Evolutionary conservation across 2,329 filamentous ascomycete genomes (phyloP).

Genomic region (Coniochaeta ligniaria): DNA sequence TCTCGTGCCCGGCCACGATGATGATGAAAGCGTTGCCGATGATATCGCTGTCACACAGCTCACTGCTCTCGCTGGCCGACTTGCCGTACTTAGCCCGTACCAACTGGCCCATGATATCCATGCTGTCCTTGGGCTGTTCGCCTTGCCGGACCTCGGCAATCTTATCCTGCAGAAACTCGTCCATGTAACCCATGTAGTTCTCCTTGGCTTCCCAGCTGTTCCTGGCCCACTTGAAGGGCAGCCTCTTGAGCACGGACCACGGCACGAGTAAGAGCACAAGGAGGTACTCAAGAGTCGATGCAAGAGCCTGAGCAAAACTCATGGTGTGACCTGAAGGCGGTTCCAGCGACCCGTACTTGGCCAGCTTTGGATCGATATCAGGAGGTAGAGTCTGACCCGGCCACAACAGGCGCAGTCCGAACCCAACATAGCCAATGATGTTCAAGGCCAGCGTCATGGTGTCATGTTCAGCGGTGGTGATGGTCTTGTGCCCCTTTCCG

Average conservation of each 20-base stretch:
- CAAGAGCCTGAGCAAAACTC: slow-evolving; percentile 59
- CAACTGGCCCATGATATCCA: slow-evolving; percentile 47
- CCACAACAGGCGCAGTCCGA: slow-evolving; percentile 56
- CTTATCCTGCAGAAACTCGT: slow-evolving; percentile 60
- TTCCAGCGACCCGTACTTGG: slow-evolving; percentile 39
- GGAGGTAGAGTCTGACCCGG: slow-evolving; percentile 49
- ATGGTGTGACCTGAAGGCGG: slow-evolving; percentile 49
- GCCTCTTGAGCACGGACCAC: slow-evolving; percentile 39
- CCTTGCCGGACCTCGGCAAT: slow-evolving; percentile 28
- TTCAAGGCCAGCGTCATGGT: slow-evolving; percentile 56
- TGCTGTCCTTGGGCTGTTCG: slow-evolving; percentile 30
- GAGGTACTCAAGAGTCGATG: slow-evolving; percentile 55
- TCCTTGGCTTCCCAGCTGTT: slow-evolving; percentile 45
- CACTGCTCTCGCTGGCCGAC: slow-evolving; percentile 8
- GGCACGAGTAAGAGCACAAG: slow-evolving; percentile 55
- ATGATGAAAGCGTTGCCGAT: slow-evolving; percentile 65
- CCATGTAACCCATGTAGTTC: slow-evolving; percentile 65
- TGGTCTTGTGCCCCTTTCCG: slow-evolving; percentile 30
- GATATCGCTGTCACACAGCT: slow-evolving; percentile 57
- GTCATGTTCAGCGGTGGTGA: slow-evolving; percentile 53
- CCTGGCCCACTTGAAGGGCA: slow-evolving; percentile 45
- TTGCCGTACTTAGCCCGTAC: slow-evolving; percentile 33
- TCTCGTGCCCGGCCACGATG: slow-evolving; percentile 72
- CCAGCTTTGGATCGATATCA: slow-evolving; percentile 34
- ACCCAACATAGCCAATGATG: slow-evolving; percentile 61